Evolutionary conservation across 495 filamentous ascomycete genomes (phyloP).

Genomic region (Mycothermus thermophilus): DNA sequence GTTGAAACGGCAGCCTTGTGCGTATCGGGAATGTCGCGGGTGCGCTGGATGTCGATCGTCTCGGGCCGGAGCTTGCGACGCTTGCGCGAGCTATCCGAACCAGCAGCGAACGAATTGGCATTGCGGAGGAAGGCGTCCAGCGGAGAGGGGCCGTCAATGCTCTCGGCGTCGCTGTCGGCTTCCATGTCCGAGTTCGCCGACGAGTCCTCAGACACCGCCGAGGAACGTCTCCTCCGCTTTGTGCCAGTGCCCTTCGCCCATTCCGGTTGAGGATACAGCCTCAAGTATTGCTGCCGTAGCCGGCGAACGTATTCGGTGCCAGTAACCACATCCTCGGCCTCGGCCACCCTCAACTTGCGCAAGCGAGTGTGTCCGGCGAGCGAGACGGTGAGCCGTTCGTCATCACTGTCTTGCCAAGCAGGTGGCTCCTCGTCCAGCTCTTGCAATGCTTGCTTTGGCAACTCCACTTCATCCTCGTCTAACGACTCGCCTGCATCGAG

Average conservation of each 20-base stretch:
- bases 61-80: conserved; percentile 64
- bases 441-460: neutral
- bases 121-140: conserved; percentile 67
- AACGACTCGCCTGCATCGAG: conserved; percentile 32
- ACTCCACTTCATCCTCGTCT: conserved; percentile 23
- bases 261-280: conserved; percentile 62
- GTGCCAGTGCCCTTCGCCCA: conserved; percentile 48
- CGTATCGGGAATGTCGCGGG: conserved; percentile 35
- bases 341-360: conserved; percentile 65
- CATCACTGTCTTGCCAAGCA: conserved; percentile 92
- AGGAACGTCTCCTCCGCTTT: conserved; percentile 43
- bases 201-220: conserved; percentile 27
- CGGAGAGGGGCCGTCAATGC: conserved; percentile 53
- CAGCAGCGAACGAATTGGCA: conserved; percentile 36
- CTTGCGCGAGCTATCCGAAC: conserved; percentile 25
- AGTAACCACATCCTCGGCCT: conserved; percentile 71
- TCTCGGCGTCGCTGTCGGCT: conserved; percentile 47
- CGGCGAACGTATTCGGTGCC: conserved; percentile 74
- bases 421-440: conserved; percentile 27
- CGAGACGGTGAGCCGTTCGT: conserved; percentile 74
- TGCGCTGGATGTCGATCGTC: conserved; percentile 66
- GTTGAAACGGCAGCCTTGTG: conserved; percentile 65
- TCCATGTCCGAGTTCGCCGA: conserved; percentile 41
- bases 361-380: conserved; percentile 57
- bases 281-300: conserved; percentile 67